These are phyloP conservation scores for Plectosphaerella sp. DNA, from an alignment of 2,329 filamentous ascomycete genomes.

Conservation along the genomic window DNA sequence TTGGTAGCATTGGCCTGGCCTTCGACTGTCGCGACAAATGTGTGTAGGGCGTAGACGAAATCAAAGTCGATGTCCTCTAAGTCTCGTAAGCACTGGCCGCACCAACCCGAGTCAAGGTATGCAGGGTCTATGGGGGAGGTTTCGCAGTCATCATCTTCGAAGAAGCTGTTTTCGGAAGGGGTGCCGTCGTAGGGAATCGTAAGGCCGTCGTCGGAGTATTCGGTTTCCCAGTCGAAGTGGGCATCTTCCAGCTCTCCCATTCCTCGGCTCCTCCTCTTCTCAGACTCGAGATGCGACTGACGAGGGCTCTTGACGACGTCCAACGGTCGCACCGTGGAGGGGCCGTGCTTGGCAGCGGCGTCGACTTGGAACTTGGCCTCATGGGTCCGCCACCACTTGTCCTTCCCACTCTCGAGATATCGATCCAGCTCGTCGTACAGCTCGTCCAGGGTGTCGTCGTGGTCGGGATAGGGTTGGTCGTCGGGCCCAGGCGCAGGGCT, in stretches of 20 bases:
- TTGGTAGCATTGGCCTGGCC: conserved; percentile 98
- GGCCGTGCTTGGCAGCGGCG: conserved; percentile 4
- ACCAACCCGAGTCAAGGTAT: conserved; percentile 70
- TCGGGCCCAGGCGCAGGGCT: conserved; percentile 2
- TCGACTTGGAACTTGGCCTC: conserved; percentile 6
- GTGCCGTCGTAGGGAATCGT: conserved; percentile 33
- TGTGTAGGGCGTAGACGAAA: conserved; percentile 97
- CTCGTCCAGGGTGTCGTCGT: conserved; percentile 10
- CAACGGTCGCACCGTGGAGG: conserved; percentile 4
- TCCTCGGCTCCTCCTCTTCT: conserved; percentile 5
- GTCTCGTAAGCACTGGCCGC: conserved; percentile 80
- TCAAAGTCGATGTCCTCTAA: conserved; percentile 99
- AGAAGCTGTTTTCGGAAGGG: conserved; percentile 24
- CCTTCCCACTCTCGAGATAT: not conserved
- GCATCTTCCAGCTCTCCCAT: conserved; percentile 13
- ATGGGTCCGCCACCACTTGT: conserved; percentile 1
- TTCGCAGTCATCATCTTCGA: conserved; percentile 58
- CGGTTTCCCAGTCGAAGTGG: conserved; percentile 10
- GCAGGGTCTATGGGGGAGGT: conserved; percentile 55
- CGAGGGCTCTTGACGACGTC: not conserved
- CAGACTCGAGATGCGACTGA: conserved; percentile 3
- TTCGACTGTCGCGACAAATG: conserved; percentile 95
- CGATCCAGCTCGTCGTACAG: conserved; percentile 9
- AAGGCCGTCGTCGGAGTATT: conserved; percentile 25
- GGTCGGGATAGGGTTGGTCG: conserved; percentile 18